Conservation (phyloP, 176 grass and related monocot genomes). For the Zea mays region Zm-B73-REFERENCE-NAM-5.0 NC_050098.1:132844001-132844500, state of each 20-base stretch:
- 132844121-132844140: background rate
- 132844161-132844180: conserved; percentile 44
- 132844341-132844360: conserved; percentile 28
- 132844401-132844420: background rate
- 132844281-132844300: background rate
- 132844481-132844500: conserved; percentile 88
- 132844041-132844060: background rate
- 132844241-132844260: conserved; percentile 18
- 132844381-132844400: conserved; percentile 33
- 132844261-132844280: conserved; percentile 17
- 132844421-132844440: background rate
- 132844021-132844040: too few species aligned
- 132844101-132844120: conserved; percentile 28
- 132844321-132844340: conserved; percentile 23
- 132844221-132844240: background rate
- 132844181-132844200: conserved; percentile 74
- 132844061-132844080: conserved; percentile 3
- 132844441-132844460: background rate
- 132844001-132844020: too few species aligned
- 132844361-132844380: conserved; percentile 62
- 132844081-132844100: conserved; percentile 5
- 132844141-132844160: conserved; percentile 15
- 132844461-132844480: conserved; percentile 59
- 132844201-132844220: conserved; percentile 8
- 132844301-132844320: background rate